Evolutionary conservation across 805 yeast species (phyloP).

Genomic region (Komagataella pseudopastoris): DNA sequence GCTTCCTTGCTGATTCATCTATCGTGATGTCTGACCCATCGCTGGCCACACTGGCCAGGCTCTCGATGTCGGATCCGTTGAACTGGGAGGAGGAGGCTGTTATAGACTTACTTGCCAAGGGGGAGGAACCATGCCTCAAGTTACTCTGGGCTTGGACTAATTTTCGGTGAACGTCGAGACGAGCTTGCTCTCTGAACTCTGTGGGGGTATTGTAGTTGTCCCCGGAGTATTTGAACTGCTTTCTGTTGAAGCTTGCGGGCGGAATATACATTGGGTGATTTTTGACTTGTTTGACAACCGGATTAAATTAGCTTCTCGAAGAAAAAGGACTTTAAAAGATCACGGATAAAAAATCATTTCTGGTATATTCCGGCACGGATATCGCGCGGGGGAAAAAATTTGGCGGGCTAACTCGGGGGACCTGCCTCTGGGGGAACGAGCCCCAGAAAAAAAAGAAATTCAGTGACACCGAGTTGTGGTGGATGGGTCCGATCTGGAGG

Average conservation of each 20-base stretch:
- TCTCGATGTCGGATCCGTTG: not conserved
- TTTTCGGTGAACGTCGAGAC: constrained; percentile 15
- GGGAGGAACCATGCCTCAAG: constrained; percentile 19
- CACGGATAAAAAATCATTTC: not conserved
- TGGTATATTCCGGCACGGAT: not conserved
- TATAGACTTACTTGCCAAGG: constrained; percentile 8
- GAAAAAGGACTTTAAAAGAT: not conserved
- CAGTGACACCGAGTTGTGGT: not conserved
- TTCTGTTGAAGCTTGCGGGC: not conserved
- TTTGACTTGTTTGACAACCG: not conserved
- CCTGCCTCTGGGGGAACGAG: not conserved
- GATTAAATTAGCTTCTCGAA: not conserved
- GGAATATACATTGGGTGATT: not conserved
- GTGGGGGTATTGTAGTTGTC: constrained; percentile 15
- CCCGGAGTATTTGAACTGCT: not conserved
- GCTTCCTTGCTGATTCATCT: not conserved
- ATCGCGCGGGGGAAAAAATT: not conserved
- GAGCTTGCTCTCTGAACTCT: constrained; percentile 18
- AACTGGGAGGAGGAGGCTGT: constrained; percentile 3
- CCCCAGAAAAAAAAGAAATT: not conserved
- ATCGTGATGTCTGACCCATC: not conserved
- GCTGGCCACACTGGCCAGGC: not conserved
- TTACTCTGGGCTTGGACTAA: not conserved
- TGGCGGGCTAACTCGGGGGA: not conserved
- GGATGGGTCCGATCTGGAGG: not conserved